Evolutionary conservation across 345 rosid species (phyloP).

Genomic region (Ceriops tagal): DNA sequence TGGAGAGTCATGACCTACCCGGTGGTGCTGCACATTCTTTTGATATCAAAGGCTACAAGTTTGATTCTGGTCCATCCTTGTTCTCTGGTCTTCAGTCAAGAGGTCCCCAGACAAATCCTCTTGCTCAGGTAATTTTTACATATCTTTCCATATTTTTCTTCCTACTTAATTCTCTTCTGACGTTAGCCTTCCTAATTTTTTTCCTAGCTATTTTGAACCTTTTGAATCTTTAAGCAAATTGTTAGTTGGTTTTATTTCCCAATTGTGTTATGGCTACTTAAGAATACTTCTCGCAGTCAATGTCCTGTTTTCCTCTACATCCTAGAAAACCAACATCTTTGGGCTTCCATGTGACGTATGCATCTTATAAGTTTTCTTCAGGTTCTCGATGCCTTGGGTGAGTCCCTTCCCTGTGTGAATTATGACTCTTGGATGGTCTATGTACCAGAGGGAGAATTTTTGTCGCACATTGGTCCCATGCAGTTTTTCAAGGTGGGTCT

Average conservation of each 20-base stretch:
- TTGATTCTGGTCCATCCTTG: constrained; percentile 91
- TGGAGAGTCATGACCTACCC: constrained; percentile 85
- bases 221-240: no score
- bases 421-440: constrained; percentile 99
- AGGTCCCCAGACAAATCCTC: constrained; percentile 92
- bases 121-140: constrained; percentile 61
- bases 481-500: constrained; percentile 77
- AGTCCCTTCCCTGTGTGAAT: constrained; percentile 69
- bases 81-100: constrained; percentile 90
- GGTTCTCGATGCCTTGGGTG: constrained; percentile 91
- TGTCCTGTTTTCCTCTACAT: no score
- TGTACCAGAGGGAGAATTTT: constrained; percentile 87
- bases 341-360: not conserved
- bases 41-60: constrained; percentile 69
- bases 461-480: constrained; percentile 86
- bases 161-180: not conserved
- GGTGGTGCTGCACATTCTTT: constrained; percentile 94
- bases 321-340: no score
- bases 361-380: constrained; percentile 24
- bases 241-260: no score
- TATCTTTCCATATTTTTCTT: not conserved
- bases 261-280: no score
- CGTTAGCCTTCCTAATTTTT: no score
- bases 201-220: no score
- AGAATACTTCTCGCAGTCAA: no score